Conservation (phyloP, 148 eudicot species). For the Limonium bicolor region DNA sequence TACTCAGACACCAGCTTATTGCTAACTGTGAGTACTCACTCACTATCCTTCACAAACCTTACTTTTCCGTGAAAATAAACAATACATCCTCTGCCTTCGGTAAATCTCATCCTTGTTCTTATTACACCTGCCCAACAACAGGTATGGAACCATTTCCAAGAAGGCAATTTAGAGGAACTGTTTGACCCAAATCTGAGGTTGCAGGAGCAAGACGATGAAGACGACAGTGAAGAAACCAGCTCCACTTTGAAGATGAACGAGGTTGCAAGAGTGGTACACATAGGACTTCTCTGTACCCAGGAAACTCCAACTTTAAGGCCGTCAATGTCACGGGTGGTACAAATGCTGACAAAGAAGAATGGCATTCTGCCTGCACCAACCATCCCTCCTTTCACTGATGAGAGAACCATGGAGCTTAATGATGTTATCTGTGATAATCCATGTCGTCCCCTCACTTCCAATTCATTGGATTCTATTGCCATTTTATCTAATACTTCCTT, state of each 20-base stretch:
- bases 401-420: constrained; percentile 30
- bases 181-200: constrained; percentile 29
- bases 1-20: constrained; percentile 30
- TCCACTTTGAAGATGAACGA: constrained; percentile 13
- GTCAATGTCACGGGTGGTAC: constrained; percentile 31
- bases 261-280: constrained; percentile 25
- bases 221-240: not conserved
- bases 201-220: constrained; percentile 9
- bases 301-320: constrained; percentile 42
- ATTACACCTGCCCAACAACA: constrained; percentile 3
- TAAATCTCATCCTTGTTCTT: too few species aligned
- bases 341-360: constrained; percentile 36
- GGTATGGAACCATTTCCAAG: constrained; percentile 53
- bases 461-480: constrained; percentile 17
- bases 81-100: too few species aligned
- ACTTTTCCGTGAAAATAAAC: too few species aligned
- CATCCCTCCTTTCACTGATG: constrained; percentile 38
- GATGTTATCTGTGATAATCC: constrained; percentile 13
- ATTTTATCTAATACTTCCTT: constrained; percentile 16
- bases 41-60: too few species aligned
- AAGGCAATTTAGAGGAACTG: constrained; percentile 22
- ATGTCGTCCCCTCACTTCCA: constrained; percentile 6
- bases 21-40: constrained; percentile 24
- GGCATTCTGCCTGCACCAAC: constrained; percentile 33
- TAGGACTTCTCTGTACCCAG: constrained; percentile 48